Evolutionary conservation across 1,284 basidiomycete genomes (phyloP), one percentile per base, ranked within the genome.

Genomic region (Termitomyces sp.): DNA sequence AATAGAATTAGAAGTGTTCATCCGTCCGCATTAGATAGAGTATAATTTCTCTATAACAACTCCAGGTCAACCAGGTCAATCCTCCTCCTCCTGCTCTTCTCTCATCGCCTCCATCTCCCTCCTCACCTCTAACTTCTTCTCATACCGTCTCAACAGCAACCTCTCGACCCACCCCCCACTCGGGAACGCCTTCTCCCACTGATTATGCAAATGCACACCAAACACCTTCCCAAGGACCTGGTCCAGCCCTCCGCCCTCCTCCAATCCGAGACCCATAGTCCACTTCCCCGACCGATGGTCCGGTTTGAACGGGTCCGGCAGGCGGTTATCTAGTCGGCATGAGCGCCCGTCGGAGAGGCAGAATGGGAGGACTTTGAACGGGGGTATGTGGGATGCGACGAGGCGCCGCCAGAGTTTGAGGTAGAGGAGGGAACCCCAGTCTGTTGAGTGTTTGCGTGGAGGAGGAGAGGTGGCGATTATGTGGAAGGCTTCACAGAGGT

Each of bases 401-500:
- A 97, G 84, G 0, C 90, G 80, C 2, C 92, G 84, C 78, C 88
- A 93, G 24, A 95, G 81, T 61, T 91, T 90, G 63, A 88, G 78
- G 71, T 97, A 96, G 50, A 97, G 83, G 34, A 87, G 78, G 0
- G 92, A 84, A 14, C 94, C 94, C 93, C 93, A 97, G 68, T 94
- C 91, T 8, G 92, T 92, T 21, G 91, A 86, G 38, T 85, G 84
- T 11, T 83, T 74, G 13, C 84, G 79, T 0, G 93, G 93, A 0
- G 86, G 77, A 0, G 82, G 73, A 3, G 86, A 86, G 18, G 79
- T 80, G 0, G 79, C 75, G 84, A 97, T 95, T 64, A 94, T 78
- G 66, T 94, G 84, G 73, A 97, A 93, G 13, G 92, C 90, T 72
- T 96, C 92, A 73, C 94, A 97, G 26, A 97, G 84, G 71, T 96